Evolutionary conservation across 768 basidiomycete species (phyloP), one percentile per base, ranked within the genome.

Genomic region (Daedaleopsis sinensis): DNA sequence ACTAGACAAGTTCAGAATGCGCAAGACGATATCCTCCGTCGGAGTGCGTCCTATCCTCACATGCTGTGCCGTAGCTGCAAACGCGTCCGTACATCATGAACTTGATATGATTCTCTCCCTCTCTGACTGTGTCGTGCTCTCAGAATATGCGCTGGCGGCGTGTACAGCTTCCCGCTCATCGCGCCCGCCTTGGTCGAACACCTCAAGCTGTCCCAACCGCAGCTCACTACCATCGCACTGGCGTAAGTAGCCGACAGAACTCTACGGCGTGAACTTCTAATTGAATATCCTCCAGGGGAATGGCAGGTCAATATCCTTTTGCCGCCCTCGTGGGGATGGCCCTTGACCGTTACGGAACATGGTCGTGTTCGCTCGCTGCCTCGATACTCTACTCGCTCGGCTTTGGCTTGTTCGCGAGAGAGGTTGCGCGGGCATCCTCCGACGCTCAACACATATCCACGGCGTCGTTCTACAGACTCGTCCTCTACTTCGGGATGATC

Each of bases 271-370:
- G 4, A 7, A 7, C 5, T 3, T 15, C 15, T 53, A 24, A 42
- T 42, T 42, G 39, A 5, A 18, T 42, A 10, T 36, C 61, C 16
- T 50, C 38, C 54, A 93, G 92, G n/a, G 92, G 89, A 2, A 86
- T 94, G 82, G 82, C 86, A 63, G 88, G 90, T 5, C 91, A 93
- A 76, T 93, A 94, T 71, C 90, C 90, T 3, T 79, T 91, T 59
- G 83, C 88, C 19, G 85, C 86, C 1, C 16, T 91, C 1, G 84
- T 88, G 44, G 92, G 92, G 49, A 87, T 84, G 63, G 70, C 87
- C 2, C 78, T 90, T 44, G 92, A 94, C 73, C 67, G 68, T 42
- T 80, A 84, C 67, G 92, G 92, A 0, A 85, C 91, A 38, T 82
- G 88, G 71, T 70, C 78, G 5, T 89, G 86, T 71, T 92, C 92